Base-by-base conservation (phyloP, 805 yeast species). In the Lachancea dasiensis region DNA sequence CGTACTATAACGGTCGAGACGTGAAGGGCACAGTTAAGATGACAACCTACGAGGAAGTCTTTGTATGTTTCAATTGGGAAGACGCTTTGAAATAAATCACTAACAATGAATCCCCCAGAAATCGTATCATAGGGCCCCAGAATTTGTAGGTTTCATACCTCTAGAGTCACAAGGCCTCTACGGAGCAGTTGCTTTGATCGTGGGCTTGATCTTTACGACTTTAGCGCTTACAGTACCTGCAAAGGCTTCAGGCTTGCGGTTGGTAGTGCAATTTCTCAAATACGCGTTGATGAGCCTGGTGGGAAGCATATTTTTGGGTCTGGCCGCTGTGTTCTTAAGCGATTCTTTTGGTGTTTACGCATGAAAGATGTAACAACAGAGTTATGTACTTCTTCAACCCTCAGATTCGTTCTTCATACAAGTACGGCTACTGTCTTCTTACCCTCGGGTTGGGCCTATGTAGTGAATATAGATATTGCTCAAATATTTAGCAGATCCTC, bases 261-360 rank as follows among this genome's bases (percentile, higher is more conserved):
- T 50, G 17, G 31, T 50, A 4, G 22, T 47, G 11, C 54, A 45
- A 36, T 50, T 57, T 25, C 24, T 59, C 9, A 54, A 45, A 38
- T 49, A 56, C 28, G 26, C 58, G 7, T 10, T 56, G 4, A 27
- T 60, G 15, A 58, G 64, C 39, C 43, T 50, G 6, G 28, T 55
- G 9, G 67, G 65, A 2, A 58, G 69, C 14, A 17, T 60, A n/a
- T 52, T 66, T 19, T 52, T 56, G 34, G 70, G 70, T 3, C 55
- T 69, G 37, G 69, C 69, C 16, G 45, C 63, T 18, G 63, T 71
- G 14, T 67, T 66, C 39, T 41, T 68, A 20, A 57, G 69, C 15
- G 58, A 70, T 43, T 63, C 68, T 6, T 65, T 70, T 28, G 75
- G 71, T 23, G 75, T 71, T 2, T 71, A 71, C 47, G 64, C 69